These are phyloP conservation scores for Neoascochyta sp. DNA, from an alignment of 2,329 filamentous ascomycete genomes.

Conservation along the genomic window DNA sequence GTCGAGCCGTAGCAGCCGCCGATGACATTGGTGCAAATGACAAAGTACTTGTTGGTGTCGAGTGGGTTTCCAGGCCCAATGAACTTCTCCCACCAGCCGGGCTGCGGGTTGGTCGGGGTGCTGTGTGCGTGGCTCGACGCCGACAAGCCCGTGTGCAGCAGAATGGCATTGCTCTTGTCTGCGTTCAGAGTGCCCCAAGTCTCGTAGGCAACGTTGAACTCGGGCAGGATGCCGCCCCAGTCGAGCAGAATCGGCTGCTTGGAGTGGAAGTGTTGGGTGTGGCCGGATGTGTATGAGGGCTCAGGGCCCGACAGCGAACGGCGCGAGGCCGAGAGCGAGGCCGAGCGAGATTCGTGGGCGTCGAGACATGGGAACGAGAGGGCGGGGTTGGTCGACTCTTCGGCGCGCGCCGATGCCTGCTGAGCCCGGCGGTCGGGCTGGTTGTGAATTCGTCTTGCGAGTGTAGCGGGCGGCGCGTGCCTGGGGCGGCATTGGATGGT, in stretches of 20 bases:
- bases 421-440: slow-evolving; percentile 26
- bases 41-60: slow-evolving; percentile 85
- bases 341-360: slow-evolving; percentile 50
- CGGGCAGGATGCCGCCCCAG: slow-evolving; percentile 88
- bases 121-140: slow-evolving; percentile 97
- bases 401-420: slow-evolving; percentile 13
- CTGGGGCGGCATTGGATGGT: slow-evolving; percentile 5
- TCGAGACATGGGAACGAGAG: slow-evolving; percentile 43
- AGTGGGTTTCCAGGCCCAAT: slow-evolving; percentile 82
- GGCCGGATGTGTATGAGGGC: slow-evolving; percentile 87
- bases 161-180: slow-evolving; percentile 80
- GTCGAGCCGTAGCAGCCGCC: slow-evolving; percentile 96
- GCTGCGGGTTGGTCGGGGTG: slow-evolving; percentile 77
- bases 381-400: slow-evolving; percentile 39
- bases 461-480: slow-evolving; percentile 7
- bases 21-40: slow-evolving; percentile 95
- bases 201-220: slow-evolving; percentile 90
- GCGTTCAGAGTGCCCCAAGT: slow-evolving; percentile 81
- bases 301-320: slow-evolving; percentile 73
- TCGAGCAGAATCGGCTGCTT: slow-evolving; percentile 74
- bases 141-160: slow-evolving; percentile 89
- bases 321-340: slow-evolving; percentile 68
- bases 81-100: slow-evolving; percentile 99
- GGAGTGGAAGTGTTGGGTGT: slow-evolving; percentile 74
- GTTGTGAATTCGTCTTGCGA: slow-evolving; percentile 27